These are phyloP conservation scores for Hericium coralloides DNA, from an alignment of 768 basidiomycete species.

Conservation along the genomic window DNA sequence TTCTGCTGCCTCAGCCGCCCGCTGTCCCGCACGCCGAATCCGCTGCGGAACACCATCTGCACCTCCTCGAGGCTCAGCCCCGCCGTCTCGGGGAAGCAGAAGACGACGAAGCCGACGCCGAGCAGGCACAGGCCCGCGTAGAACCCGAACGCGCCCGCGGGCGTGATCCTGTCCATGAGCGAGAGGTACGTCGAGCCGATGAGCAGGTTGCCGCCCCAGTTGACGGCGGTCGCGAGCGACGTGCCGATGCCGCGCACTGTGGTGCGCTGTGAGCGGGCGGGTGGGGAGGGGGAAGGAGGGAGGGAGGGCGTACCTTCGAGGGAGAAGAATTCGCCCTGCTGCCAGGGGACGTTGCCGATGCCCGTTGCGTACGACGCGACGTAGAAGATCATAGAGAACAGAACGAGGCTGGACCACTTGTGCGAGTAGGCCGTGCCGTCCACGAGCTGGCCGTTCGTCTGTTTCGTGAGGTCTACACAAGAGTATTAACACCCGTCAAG, in stretches of 20 bases:
- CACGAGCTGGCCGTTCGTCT: conserved; percentile 52
- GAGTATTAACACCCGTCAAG: neutral
- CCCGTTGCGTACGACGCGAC: conserved; percentile 78
- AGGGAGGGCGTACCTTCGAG: conserved; percentile 46
- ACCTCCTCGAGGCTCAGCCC: conserved; percentile 66
- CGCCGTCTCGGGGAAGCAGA: conserved; percentile 75
- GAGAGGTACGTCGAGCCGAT: conserved; percentile 76
- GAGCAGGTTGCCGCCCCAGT: conserved; percentile 71
- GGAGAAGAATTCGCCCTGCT: conserved; percentile 77
- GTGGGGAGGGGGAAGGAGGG: neutral
- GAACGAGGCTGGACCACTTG: conserved; percentile 57
- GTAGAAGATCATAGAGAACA: conserved; percentile 78
- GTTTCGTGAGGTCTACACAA: conserved; percentile 43
- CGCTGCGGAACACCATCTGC: conserved; percentile 47
- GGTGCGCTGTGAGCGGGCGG: neutral
- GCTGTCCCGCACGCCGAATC: conserved; percentile 59
- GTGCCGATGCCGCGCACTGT: conserved; percentile 71
- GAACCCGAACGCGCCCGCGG: conserved; percentile 68
- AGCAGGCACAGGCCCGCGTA: conserved; percentile 67
- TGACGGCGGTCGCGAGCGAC: conserved; percentile 64
- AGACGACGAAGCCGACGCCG: conserved; percentile 59
- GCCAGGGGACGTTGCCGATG: conserved; percentile 79
- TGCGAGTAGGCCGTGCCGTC: conserved; percentile 49
- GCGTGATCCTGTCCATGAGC: conserved; percentile 66
- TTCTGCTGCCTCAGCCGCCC: conserved; percentile 38